Base-by-base conservation (phyloP, 2,329 filamentous ascomycete genomes). In the Fusarium xylarioides region DNA sequence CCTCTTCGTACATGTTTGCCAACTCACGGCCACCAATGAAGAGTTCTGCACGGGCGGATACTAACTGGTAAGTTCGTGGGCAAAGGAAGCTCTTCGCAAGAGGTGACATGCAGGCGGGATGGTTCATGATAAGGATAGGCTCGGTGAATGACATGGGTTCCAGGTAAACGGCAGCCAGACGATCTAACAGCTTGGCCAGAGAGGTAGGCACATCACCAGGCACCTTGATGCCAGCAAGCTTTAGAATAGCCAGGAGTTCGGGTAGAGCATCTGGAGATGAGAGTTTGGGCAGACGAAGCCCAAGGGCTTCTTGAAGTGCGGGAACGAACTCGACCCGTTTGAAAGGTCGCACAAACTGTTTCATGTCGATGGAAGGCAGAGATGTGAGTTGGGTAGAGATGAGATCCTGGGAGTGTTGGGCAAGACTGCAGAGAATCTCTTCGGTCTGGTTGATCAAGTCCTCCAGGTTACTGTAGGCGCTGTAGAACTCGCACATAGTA, bases 1-100 rank as follows among this genome's bases (percentile, higher is more conserved):
- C 96, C 83, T 99, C 96, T 81, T 99, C 96, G 81, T 99, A 99
- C 85, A 95, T 97, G 82, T 99, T 99, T 68, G 95, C 94, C 37
- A 97, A 87, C 80, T 99, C 96, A 61, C 90, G 90, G 44, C 92
- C 91, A 55, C 90, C 84, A 70, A 97, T 89, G 82, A 97, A 97
- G 28, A 97, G 88, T 82, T 98, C 95, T 0, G 93, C 93, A 11
- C 95, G 91, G 2, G 94, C 93, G 3, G 94, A 92, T 2, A 97
- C 90, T 14, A 88, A 82, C 80, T 98, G 95, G 19, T 87, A 86
- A 1, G 91, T 92, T 14, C 79, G 81, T 0, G 90, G 88, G 80
- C 95, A 94, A 26, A 86, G 78, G 82, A 94, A 97, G 58, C 93
- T 95, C 85, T 98, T 98, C 30, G 95, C 91, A 12, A 99, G 89